Percentiles rank a stretch among this genome's conserved stretches.
Conservation (phyloP, 441 rosid species). For the Brassica balearica region DNA sequence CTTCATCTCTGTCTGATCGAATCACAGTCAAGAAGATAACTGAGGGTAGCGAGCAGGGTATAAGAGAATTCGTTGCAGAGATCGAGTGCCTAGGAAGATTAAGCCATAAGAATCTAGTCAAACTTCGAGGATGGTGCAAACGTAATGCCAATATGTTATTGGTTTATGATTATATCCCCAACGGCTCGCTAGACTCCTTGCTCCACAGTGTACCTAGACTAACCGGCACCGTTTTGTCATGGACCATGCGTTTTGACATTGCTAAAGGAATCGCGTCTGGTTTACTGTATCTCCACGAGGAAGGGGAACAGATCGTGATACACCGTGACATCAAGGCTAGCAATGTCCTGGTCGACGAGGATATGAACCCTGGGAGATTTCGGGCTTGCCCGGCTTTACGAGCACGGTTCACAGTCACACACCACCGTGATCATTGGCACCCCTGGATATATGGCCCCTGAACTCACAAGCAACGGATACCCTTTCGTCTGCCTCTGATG, state of each 20-base stretch:
- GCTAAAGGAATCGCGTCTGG: conserved; percentile 69
- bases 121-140: conserved; percentile 86
- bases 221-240: conserved; percentile 44
- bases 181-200: conserved; percentile 62
- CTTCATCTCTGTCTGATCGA: conserved; percentile 36
- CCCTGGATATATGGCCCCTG: conserved; percentile 61
- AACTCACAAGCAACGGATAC: conserved; percentile 53
- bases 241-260: conserved; percentile 64
- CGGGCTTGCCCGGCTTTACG: conserved; percentile 58
- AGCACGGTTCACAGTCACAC: conserved; percentile 50
- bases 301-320: conserved; percentile 60
- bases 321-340: conserved; percentile 62
- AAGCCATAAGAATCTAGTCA: conserved; percentile 72
- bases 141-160: conserved; percentile 60
- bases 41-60: conserved; percentile 64
- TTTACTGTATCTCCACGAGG: conserved; percentile 73
- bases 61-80: conserved; percentile 79
- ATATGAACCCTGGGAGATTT: conserved; percentile 65
- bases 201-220: conserved; percentile 43
- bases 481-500: conserved; percentile 53
- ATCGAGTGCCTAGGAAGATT: conserved; percentile 75
- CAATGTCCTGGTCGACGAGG: conserved; percentile 52
- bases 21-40: conserved; percentile 77
- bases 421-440: conserved; percentile 54
- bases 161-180: conserved; percentile 69